Conservation (phyloP, 2,329 filamentous ascomycete genomes). For the Verticillium tricorpus region DNA sequence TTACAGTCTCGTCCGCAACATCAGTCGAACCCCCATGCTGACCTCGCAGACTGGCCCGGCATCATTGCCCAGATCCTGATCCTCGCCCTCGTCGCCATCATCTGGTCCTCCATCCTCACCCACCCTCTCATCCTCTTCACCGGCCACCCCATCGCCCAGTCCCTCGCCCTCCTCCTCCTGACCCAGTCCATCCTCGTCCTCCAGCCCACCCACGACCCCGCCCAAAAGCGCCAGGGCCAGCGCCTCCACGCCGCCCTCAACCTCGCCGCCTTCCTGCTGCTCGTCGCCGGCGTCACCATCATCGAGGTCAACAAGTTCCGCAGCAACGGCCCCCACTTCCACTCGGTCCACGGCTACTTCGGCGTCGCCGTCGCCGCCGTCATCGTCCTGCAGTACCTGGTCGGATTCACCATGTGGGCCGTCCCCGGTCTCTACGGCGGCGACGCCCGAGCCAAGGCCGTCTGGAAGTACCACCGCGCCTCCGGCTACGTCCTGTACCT, state of each 20-base stretch:
- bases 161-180: conserved; percentile 66
- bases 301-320: conserved; percentile 83
- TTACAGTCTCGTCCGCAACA: not conserved
- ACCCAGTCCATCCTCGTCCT: conserved; percentile 78
- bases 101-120: conserved; percentile 75
- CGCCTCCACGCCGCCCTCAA: conserved; percentile 67
- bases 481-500: conserved; percentile 70
- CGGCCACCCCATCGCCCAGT: conserved; percentile 72
- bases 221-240: conserved; percentile 63
- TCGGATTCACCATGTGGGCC: conserved; percentile 82
- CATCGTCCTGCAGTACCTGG: conserved; percentile 66
- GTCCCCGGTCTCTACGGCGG: conserved; percentile 71
- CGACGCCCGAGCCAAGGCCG: conserved; percentile 69
- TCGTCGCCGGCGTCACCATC: conserved; percentile 61
- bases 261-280: conserved; percentile 54
- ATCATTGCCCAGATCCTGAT: conserved; percentile 75
- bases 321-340: conserved; percentile 66
- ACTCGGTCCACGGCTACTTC: conserved; percentile 75
- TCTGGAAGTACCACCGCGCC: conserved; percentile 87
- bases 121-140: conserved; percentile 76
- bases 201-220: conserved; percentile 76
- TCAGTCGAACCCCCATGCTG: not conserved
- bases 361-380: conserved; percentile 71
- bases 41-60: conserved; percentile 61
- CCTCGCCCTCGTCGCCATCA: conserved; percentile 67